Evolutionary conservation across 352 stramenopile species (phyloP).

Genomic region (Peronospora destructor): DNA sequence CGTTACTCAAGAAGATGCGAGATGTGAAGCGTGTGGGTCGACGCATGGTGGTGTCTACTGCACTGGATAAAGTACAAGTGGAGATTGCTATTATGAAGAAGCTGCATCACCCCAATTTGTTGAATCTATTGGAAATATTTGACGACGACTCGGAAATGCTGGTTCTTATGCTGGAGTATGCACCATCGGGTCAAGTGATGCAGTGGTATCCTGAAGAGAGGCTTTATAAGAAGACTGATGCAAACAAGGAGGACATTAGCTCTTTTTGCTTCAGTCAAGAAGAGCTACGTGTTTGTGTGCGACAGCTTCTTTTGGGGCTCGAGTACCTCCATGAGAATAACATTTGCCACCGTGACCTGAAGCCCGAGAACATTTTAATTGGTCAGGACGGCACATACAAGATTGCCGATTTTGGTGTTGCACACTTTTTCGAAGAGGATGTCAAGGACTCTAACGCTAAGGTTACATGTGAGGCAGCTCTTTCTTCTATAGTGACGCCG

Average conservation of each 20-base stretch:
- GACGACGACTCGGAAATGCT: conserved; percentile 80
- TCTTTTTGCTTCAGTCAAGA: conserved; percentile 40
- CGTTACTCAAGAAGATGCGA: conserved; percentile 79
- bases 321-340: conserved; percentile 82
- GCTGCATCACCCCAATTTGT: conserved; percentile 62
- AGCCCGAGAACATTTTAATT: conserved; percentile 82
- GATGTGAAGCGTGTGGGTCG: conserved; percentile 77
- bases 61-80: conserved; percentile 80
- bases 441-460: conserved; percentile 25
- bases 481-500: conserved; percentile 5
- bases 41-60: conserved; percentile 81
- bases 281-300: conserved; percentile 55
- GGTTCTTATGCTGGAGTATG: conserved; percentile 83
- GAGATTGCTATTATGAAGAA: conserved; percentile 90
- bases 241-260: conserved; percentile 8
- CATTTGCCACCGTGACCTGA: conserved; percentile 83
- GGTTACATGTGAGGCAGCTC: neutral
- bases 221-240: conserved; percentile 40
- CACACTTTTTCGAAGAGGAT: conserved; percentile 74
- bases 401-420: conserved; percentile 83
- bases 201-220: conserved; percentile 58
- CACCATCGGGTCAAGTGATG: conserved; percentile 77
- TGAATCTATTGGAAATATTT: conserved; percentile 78
- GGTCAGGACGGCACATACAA: conserved; percentile 62
- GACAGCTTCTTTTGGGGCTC: conserved; percentile 65